Evolutionary conservation across 1,284 basidiomycete genomes (phyloP).

Genomic region (Leucoagaricus sp.): DNA sequence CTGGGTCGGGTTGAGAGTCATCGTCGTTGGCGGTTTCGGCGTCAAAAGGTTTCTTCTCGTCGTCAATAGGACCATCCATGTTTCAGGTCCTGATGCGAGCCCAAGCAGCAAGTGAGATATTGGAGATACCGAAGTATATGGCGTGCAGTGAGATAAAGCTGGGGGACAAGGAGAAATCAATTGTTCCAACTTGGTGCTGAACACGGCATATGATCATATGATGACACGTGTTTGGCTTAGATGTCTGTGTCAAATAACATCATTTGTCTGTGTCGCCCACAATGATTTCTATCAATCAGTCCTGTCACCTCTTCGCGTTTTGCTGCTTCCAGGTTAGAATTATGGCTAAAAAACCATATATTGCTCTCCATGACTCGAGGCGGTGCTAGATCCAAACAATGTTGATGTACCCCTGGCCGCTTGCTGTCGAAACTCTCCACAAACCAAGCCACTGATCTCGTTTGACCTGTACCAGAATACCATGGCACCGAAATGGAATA

Average conservation of each 20-base stretch:
- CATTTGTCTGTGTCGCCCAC: not conserved
- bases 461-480: too few species aligned
- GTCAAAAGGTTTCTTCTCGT: slow-evolving; percentile 74
- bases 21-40: slow-evolving; percentile 51
- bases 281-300: not conserved
- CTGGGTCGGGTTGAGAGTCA: slow-evolving; percentile 71
- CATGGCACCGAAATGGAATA: too few species aligned
- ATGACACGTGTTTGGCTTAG: not conserved
- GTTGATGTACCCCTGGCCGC: too few species aligned
- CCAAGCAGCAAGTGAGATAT: not conserved
- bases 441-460: too few species aligned
- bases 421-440: too few species aligned
- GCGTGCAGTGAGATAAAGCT: not conserved
- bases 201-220: not conserved
- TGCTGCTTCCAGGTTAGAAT: not conserved
- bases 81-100: not conserved
- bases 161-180: not conserved
- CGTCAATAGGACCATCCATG: slow-evolving; percentile 44
- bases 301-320: not conserved
- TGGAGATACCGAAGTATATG: not conserved
- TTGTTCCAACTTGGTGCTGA: not conserved
- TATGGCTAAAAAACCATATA: not conserved
- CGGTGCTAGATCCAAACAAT: too few species aligned
- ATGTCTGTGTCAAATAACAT: not conserved
- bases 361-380: too few species aligned